Base-by-base conservation (phyloP, 148 eudicot species). In the Rhododendron kiyosumense region DNA sequence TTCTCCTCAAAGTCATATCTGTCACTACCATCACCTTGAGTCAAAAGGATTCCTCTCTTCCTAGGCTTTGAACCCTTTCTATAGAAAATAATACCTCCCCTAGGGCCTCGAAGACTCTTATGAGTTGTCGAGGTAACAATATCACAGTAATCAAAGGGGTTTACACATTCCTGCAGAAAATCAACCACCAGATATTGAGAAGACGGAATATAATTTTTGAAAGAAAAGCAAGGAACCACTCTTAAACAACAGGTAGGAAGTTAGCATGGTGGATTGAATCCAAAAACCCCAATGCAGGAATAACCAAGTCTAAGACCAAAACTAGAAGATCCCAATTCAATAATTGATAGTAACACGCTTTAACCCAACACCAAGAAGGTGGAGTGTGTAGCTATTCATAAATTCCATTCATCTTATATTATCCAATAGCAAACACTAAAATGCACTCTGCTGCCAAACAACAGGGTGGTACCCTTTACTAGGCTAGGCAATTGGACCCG, bases 1-100 rank as follows among this genome's bases (percentile, higher is more conserved):
- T 93, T 95, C 69, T 95, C 98, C 90, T 97, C 99, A 69, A 93
- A 94, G 90, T 97, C 99, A 86, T 95, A 96, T 85, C 74, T 91
- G 79, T 95, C 99, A 79, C 86, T 84, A 26, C 93, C 97, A 85
- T 92, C 94, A 79, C 94, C 90, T 87, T 93, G 90, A 91, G 84
- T 93, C 91, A 43, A 83, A 83, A 83, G 85, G 13, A 43, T 24
- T 65, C 88, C 88, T 30, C 54, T 82, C 80, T 82, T 86, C 81
- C 54, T 75, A 24, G 85, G 73, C 81, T 86, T 82, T 7, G 75
- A 82, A 52, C 85, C 85, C 92, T 95, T 97, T 84, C 95, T 91
- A 85, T 89, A 86, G 73, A 86, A 82, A 54, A 86, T 86, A 75
- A 86, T 86, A 82, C 82, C 88, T 48, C 85, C 84, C 54, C 88